These are phyloP conservation scores for Brassica hybrid DNA, from an alignment of 441 rosid species.

Conservation along the genomic window DNA sequence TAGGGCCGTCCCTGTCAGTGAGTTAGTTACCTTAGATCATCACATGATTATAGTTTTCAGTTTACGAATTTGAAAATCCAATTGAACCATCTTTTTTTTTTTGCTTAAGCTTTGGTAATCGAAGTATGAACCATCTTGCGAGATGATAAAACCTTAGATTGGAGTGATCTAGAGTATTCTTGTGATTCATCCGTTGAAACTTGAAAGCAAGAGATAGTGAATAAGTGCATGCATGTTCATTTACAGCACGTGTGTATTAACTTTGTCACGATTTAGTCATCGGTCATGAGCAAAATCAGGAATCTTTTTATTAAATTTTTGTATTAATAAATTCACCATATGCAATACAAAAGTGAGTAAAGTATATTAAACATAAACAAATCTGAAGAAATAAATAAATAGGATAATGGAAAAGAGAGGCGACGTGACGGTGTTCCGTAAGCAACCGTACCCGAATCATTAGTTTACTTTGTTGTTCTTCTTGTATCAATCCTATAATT, in stretches of 20 bases:
- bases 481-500: not conserved
- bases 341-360: slow-evolving; percentile 11
- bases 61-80: too few species aligned
- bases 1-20: too few species aligned
- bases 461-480: not conserved
- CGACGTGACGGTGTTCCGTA: slow-evolving; percentile 33
- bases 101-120: too few species aligned
- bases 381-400: not conserved
- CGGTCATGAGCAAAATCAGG: slow-evolving; percentile 30
- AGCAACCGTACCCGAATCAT: slow-evolving; percentile 45
- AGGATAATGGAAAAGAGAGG: slow-evolving; percentile 27
- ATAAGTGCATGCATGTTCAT: slow-evolving; percentile 40
- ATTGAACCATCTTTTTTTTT: too few species aligned
- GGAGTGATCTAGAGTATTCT: slow-evolving; percentile 25
- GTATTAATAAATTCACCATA: slow-evolving; percentile 1
- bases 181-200: not conserved
- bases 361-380: slow-evolving; percentile 2
- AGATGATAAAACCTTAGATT: not conserved
- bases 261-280: slow-evolving; percentile 35
- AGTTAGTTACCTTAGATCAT: too few species aligned
- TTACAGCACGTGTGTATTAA: slow-evolving; percentile 33
- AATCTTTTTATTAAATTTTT: not conserved
- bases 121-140: too few species aligned
- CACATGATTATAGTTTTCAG: too few species aligned
- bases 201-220: slow-evolving; percentile 16